phyloP scores from a whole-genome alignment of 805 yeast species.

The Metschnikowia noctiluminum region DNA sequence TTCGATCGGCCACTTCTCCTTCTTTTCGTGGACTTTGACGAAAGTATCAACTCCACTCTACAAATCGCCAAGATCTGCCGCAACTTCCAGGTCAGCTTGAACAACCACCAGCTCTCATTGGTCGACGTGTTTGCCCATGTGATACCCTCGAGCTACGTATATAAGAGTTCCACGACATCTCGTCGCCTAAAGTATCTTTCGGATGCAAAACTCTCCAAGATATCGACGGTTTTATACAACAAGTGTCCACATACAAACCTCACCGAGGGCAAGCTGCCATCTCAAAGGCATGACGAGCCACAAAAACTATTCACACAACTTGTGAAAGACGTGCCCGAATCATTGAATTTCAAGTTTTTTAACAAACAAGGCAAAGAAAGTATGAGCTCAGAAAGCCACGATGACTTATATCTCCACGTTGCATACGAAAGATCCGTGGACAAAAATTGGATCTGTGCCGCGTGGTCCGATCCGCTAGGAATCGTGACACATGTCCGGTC shows the following conservation, averaged over 20 bases:
- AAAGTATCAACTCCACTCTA: slow-evolving; percentile 42
- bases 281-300: slow-evolving; percentile 8
- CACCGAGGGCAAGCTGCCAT: neutral
- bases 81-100: slow-evolving; percentile 39
- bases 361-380: slow-evolving; percentile 21
- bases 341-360: slow-evolving; percentile 35
- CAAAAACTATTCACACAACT: slow-evolving; percentile 28
- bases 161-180: slow-evolving; percentile 18
- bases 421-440: slow-evolving; percentile 83
- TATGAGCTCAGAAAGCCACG: slow-evolving; percentile 29
- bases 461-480: slow-evolving; percentile 89
- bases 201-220: slow-evolving; percentile 35
- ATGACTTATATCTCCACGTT: slow-evolving; percentile 77
- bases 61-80: slow-evolving; percentile 46
- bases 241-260: slow-evolving; percentile 40
- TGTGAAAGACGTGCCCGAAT: slow-evolving; percentile 36
- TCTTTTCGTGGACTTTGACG: slow-evolving; percentile 46
- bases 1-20: slow-evolving; percentile 49
- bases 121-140: slow-evolving; percentile 38
- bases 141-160: slow-evolving; percentile 28
- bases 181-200: slow-evolving; percentile 26
- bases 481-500: slow-evolving; percentile 56
- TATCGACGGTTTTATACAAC: slow-evolving; percentile 58
- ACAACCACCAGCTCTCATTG: slow-evolving; percentile 38
- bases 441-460: slow-evolving; percentile 78